A percentile compares a stretch with the other conserved stretches of the same genome.
Evolutionary conservation across 2,329 filamentous ascomycete genomes (phyloP).

Genomic region (Hirsutella thompsonii): DNA sequence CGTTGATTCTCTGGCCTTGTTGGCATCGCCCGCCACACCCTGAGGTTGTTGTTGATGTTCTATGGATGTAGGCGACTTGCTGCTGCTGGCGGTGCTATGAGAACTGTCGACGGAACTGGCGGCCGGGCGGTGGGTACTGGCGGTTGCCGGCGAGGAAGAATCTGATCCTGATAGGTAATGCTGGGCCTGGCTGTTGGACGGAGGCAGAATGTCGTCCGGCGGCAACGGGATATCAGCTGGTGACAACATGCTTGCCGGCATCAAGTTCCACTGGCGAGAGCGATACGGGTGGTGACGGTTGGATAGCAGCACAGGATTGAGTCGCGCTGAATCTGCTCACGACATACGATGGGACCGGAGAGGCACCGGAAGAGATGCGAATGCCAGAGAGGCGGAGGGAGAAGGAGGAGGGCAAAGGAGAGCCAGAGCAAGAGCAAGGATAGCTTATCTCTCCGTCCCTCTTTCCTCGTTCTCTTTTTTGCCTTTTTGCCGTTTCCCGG

Average conservation of each 20-base stretch:
- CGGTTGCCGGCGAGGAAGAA: not conserved
- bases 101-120: not conserved
- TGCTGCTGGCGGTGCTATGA: not conserved
- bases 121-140: not conserved
- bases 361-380: too few species aligned
- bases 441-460: too few species aligned
- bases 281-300: not conserved
- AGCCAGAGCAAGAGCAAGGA: too few species aligned
- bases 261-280: not conserved
- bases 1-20: conserved; percentile 16
- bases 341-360: too few species aligned
- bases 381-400: too few species aligned
- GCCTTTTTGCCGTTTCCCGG: too few species aligned
- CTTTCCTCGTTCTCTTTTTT: too few species aligned
- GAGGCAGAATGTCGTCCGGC: conserved; percentile 1
- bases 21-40: conserved; percentile 3
- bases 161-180: not conserved
- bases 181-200: not conserved
- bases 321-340: too few species aligned
- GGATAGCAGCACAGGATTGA: not conserved
- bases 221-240: conserved; percentile 3
- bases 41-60: not conserved
- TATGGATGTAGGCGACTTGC: conserved; percentile 1
- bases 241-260: conserved; percentile 1
- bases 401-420: too few species aligned